Evolutionary conservation across 108 stramenopile species (phyloP), one percentile per base, ranked within the genome.

Genomic region (Nitzschia putrida): DNA sequence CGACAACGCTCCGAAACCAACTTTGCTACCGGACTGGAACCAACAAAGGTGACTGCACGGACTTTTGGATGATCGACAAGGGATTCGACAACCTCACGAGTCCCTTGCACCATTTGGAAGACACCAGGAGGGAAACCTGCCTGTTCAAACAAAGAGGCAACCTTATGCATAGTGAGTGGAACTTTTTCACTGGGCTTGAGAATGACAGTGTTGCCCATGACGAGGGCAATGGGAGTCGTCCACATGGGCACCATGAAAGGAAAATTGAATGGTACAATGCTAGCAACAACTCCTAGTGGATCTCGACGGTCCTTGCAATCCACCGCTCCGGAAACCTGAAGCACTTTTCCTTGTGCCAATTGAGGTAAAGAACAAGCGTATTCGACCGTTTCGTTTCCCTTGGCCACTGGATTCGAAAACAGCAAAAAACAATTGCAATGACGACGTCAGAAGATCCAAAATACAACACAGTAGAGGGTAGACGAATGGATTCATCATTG

Each of bases 371-470:
- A 81, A 51, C 95, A 96, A 10, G 98, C 96, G 77, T 94, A 98
- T 77, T 98, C 98, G 44, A 98, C 95, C 34, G 98, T 98, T 75
- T 98, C 98, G 53, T 96, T 96, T 6, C 97, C 98, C 74, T 98
- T 98, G 71, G 98, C 96, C 39, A 97, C 93, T 71, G 34, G 26
- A 16, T 9, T 12, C 42, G 34, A 16, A 34, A 58, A 63, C 10
- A 18, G 41, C 10, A 44, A 63, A 20, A 24, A 49, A 23, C 23
- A 39, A 38, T 37, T 40, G 34, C 1, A 16, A 14, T 60, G n/a
- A 10, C 10, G 12, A n/a, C 53, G 20, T 54, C 13, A 9, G 12
- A 45, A 9, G 44, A 45, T 13, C 12, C 44, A 45, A 9, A 12
- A 45, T 45, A 45, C 44, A 45, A 45, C 11, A 45, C 44, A 45